Conservation (phyloP, 202 grass and related monocot species). For the Hordeum pubiflorum region DNA sequence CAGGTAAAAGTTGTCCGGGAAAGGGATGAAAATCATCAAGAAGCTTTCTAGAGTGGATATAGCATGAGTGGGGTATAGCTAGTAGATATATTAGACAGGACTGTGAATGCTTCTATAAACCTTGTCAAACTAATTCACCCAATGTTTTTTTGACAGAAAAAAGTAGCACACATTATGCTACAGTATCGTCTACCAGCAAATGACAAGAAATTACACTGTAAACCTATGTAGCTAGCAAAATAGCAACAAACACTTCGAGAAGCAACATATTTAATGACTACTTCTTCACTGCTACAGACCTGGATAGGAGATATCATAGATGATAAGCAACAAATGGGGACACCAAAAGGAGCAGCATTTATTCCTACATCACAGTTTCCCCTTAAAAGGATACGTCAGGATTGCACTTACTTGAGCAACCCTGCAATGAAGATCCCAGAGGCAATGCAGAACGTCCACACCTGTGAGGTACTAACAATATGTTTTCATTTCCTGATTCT, state of each 20-base stretch:
- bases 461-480: conserved; percentile 56
- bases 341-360: conserved; percentile 49
- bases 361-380: conserved; percentile 66
- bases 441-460: conserved; percentile 58
- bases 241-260: conserved; percentile 10
- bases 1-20: conserved; percentile 35
- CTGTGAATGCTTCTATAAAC: not conserved
- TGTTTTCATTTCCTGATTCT: not conserved
- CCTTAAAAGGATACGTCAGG: conserved; percentile 50
- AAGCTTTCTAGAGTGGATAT: not conserved
- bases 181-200: not conserved
- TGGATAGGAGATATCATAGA: conserved; percentile 69
- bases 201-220: not conserved
- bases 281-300: conserved; percentile 18
- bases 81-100: not conserved
- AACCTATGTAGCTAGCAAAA: not conserved
- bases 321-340: conserved; percentile 46
- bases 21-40: not conserved
- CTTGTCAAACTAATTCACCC: not conserved
- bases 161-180: not conserved
- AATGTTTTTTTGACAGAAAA: not conserved
- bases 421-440: conserved; percentile 81
- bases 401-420: conserved; percentile 62
- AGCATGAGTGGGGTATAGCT: not conserved
- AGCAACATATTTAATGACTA: not conserved